Evolutionary conservation across 805 yeast species (phyloP), one percentile per base, ranked within the genome.

Genomic region (Candida tammaniensis): DNA sequence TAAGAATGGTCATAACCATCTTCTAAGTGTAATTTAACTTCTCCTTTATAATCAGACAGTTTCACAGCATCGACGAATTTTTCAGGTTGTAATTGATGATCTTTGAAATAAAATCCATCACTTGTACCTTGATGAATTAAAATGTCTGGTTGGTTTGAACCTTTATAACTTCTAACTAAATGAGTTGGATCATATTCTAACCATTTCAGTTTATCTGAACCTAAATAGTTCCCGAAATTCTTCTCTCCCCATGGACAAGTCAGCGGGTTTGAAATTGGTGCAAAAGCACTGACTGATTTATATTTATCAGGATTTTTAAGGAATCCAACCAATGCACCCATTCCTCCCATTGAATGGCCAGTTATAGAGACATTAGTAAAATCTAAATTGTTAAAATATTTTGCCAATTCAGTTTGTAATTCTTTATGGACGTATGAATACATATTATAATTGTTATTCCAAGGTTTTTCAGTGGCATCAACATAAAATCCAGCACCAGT

Each of bases 281-380:
- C 76, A 64, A 91, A 91, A 0, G 96, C 97, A 39, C 86, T 76
- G 26, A 85, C 89, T 1, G 93, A 79, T 54, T 76, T 76, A 68
- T 83, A 91, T 49, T 67, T 68, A 1, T 79, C 82, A 1, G 89
- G 86, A 55, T 83, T 78, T 43, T 71, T 75, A 40, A 91, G 61
- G 46, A 70, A 74, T 11, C 76, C 72, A 40, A 82, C 64, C 40
- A 91, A 61, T 0, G 98, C 95, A 38, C 98, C 98, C 55, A 76
- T 86, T 1, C 98, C 98, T 32, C 98, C 98, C 98, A 93, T 93
- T 1, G 98, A 93, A 59, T 93, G 98, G 27, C 98, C 98, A n/a
- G 93, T 79, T 45, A 91, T 77, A 14, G 91, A 75, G 33, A 80
- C 72, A 25, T 74, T 80, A 24, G 62, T 55, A 42, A 82, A 79